phyloP scores from a whole-genome alignment of 441 rosid genomes.

The Mallotus japonicus region DNA sequence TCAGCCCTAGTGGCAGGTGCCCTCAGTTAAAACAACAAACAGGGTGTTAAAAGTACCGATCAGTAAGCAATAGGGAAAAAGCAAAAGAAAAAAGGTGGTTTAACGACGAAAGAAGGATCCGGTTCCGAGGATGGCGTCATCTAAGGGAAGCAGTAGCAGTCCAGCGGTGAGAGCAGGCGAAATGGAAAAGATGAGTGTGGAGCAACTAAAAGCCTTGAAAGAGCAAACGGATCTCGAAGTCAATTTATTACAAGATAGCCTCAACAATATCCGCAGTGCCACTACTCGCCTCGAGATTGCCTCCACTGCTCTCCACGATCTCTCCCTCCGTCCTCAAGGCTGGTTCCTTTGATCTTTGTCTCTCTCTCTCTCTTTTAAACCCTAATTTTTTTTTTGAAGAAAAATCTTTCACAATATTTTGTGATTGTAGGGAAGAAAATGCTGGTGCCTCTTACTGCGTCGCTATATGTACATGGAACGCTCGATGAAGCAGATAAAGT shows the following conservation, averaged over 20 bases:
- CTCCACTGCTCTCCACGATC: constrained; percentile 76
- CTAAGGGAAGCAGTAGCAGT: constrained; percentile 26
- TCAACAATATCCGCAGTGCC: constrained; percentile 92
- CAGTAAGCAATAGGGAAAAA: too few species aligned
- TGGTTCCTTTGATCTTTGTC: background rate
- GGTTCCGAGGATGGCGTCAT: constrained; percentile 43
- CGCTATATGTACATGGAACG: constrained; percentile 83
- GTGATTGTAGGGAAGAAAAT: constrained; percentile 55
- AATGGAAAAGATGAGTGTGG: constrained; percentile 81
- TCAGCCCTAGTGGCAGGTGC: too few species aligned
- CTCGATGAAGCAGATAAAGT: constrained; percentile 80
- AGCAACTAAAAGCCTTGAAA: constrained; percentile 79
- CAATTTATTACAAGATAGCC: constrained; percentile 86
- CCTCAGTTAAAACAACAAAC: too few species aligned
- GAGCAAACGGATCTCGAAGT: constrained; percentile 90
- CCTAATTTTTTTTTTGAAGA: too few species aligned
- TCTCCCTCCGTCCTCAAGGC: constrained; percentile 77
- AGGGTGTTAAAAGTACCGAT: too few species aligned
- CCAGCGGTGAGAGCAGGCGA: constrained; percentile 35
- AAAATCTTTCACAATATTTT: background rate
- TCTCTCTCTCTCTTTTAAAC: background rate
- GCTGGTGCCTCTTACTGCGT: constrained; percentile 89
- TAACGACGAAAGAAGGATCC: too few species aligned
- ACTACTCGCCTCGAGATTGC: constrained; percentile 77
- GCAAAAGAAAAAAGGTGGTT: too few species aligned